These are phyloP conservation scores for Venturia nashicola DNA, from an alignment of 2,329 filamentous ascomycete genomes.

Conservation along the genomic window DNA sequence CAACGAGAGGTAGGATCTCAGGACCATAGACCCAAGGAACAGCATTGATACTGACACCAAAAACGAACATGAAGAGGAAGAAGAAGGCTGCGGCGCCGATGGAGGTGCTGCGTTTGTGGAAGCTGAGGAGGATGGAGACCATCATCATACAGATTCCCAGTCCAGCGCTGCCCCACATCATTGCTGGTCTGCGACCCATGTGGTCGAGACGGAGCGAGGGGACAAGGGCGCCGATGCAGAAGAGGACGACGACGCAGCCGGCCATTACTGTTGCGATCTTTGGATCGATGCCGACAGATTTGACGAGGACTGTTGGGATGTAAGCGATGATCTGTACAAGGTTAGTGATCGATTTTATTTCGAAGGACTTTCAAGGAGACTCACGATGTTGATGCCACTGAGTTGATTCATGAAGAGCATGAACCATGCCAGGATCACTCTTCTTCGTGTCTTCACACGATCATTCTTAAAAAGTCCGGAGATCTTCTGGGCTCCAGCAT, in stretches of 20 bases:
- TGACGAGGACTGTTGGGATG: slow-evolving; percentile 20
- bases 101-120: neutral
- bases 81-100: slow-evolving; percentile 18
- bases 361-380: neutral
- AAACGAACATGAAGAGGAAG: slow-evolving; percentile 51
- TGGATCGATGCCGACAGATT: slow-evolving; percentile 22
- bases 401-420: slow-evolving; percentile 39
- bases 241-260: slow-evolving; percentile 27
- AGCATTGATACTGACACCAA: slow-evolving; percentile 36
- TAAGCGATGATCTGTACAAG: slow-evolving; percentile 20
- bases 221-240: slow-evolving; percentile 25
- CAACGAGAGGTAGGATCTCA: slow-evolving; percentile 34
- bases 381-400: slow-evolving; percentile 33
- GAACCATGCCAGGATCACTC: slow-evolving; percentile 36
- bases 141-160: slow-evolving; percentile 26
- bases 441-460: slow-evolving; percentile 29
- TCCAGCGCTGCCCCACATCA: slow-evolving; percentile 30
- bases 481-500: slow-evolving; percentile 22
- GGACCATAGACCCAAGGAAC: slow-evolving; percentile 18
- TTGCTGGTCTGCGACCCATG: slow-evolving; percentile 29
- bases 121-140: slow-evolving; percentile 17
- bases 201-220: slow-evolving; percentile 24
- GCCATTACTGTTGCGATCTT: slow-evolving; percentile 23
- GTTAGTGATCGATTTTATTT: neutral
- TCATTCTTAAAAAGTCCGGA: slow-evolving; percentile 31